Base-by-base conservation (phyloP, 1,284 basidiomycete genomes). In the Trichosporon ovoides region DNA sequence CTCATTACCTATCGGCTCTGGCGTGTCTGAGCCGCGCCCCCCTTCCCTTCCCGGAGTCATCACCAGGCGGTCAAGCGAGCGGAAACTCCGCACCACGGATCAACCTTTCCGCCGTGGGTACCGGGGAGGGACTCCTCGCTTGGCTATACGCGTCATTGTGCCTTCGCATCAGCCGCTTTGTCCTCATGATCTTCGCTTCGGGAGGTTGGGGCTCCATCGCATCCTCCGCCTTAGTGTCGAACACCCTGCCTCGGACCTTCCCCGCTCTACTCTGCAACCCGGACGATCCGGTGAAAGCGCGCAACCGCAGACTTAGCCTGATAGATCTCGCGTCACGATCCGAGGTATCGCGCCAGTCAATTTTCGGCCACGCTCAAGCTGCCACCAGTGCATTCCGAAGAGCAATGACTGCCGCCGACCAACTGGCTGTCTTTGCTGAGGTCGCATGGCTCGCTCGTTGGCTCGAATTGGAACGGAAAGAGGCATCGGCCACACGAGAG, bases 151-250 rank as follows among this genome's bases (percentile, higher is more conserved):
- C 70, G 1, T 55, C 65, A 3, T 64, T 73, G 31, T 71, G 74
- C 2, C 66, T 78, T 18, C 71, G 73, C 3, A 72, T 75, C 46
- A 68, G 70, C 36, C 71, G 75, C 38, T 73, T 76, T 38, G 57
- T 69, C 9, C 86, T 89, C 66, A 80, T 87, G 28, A 80, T 90
- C 16, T 94, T 90, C 88, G 85, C 86, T 33, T 83, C 87, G 2
- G 90, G 90, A 69, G 91, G 91, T 22, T 92, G 89, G 88, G 88
- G 88, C 9, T 84, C 85, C 0, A 80, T 88, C 31, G 86, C 90
- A 3, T 86, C 91, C 63, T 85, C 84, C 14, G 83, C 83, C 7
- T 84, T 92, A 83, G 49, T 85, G 81, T 33, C 81, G 79, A 50
- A 82, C 77, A 38, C 82, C 80, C n/a, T 81, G 81, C 75, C 75